These are phyloP conservation scores for Arbutus unedo DNA, from an alignment of 148 eudicot species.

Conservation along the genomic window DNA sequence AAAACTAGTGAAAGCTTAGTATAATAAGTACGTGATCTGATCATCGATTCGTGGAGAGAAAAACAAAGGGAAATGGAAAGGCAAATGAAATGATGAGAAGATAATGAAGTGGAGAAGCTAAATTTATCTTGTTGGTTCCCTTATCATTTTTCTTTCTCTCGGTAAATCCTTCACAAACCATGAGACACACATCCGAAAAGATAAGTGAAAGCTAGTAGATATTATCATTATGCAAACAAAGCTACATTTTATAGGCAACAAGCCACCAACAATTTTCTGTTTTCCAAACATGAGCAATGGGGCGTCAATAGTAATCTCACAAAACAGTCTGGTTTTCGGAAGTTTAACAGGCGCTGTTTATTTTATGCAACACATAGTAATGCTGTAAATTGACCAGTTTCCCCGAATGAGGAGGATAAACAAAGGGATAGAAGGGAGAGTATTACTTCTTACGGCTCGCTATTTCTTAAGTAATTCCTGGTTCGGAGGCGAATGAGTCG, in stretches of 20 bases:
- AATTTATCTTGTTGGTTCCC: background rate
- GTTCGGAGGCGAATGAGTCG: background rate
- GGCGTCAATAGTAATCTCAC: background rate
- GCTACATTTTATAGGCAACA: background rate
- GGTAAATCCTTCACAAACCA: background rate
- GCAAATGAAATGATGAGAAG: background rate
- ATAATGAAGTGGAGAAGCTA: background rate
- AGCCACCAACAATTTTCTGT: background rate
- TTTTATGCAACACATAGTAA: background rate
- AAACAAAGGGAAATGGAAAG: background rate
- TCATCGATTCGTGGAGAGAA: background rate
- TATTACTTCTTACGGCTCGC: background rate
- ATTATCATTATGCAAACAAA: background rate
- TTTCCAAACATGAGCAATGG: background rate
- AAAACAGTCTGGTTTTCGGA: background rate
- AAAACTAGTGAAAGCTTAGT: background rate
- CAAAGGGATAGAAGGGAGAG: background rate
- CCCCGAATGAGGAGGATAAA: background rate
- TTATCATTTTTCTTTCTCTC: background rate
- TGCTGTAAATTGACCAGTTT: background rate
- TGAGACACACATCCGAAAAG: background rate
- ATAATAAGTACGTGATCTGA: background rate
- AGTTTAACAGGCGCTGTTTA: background rate
- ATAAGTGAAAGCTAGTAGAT: background rate
- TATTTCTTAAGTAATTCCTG: background rate